Evolutionary conservation across 2,329 filamentous ascomycete genomes (phyloP), one percentile per base, ranked within the genome.

Genomic region (Pyrenochaeta sp.): DNA sequence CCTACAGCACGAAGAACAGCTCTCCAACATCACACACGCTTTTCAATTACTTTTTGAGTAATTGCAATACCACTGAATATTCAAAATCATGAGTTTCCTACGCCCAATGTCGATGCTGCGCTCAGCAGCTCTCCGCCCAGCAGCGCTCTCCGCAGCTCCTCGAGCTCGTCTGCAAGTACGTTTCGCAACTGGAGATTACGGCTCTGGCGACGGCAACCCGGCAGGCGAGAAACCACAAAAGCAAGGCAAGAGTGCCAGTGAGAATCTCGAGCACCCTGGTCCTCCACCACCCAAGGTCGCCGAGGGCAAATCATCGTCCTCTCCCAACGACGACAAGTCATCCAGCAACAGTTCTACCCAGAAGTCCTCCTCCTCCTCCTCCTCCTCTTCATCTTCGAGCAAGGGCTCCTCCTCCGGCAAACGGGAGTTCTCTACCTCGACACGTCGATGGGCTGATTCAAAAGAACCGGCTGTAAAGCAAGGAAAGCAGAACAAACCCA

Each of bases 211-310:
- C 7, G 78, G 79, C 61, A 77, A 79, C 49, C 79, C 79, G 30
- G 73, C 61, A n/a, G 78, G 77, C 56, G 78, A 81, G 65, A 77
- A 78, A n/a, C 78, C 79, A 0, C 71, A 81, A 66, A 60, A 78
- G 48, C 79, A 80, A 61, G 78, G 78, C 62, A 60, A 75, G 42
- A 78, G 77, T 60, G 68, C 66, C 3, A 76, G 75, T 13, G 77
- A 76, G 53, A 65, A 78, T 59, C 62, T 77, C 30, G 80, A 82
- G 69, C 80, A 82, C 58, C 80, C 80, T 1, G 80, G 80, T 5
- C 79, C 80, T 5, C 68, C 78, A 56, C 72, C 80, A 9, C 79
- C 80, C 3, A 77, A 79, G 56, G 77, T 73, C 5, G 79, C 75
- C n/a, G 64, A 78, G 55, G 71, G 67, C 47, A 66, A 75, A 43